Evolutionary conservation across 768 basidiomycete genomes (phyloP).

Genomic region (Sporobolomyces pararoseus): DNA sequence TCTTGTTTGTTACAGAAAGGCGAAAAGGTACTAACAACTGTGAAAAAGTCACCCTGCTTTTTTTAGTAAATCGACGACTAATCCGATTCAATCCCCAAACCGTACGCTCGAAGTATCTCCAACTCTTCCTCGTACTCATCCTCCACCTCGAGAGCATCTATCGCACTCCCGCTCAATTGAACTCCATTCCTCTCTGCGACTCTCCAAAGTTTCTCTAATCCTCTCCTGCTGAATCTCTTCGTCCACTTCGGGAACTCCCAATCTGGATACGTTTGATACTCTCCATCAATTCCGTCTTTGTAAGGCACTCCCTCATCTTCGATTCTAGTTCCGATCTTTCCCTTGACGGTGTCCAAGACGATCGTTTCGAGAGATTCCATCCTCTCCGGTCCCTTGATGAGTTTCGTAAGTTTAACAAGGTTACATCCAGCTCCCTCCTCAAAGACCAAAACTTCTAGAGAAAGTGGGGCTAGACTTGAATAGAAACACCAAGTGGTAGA

Average conservation of each 20-base stretch:
- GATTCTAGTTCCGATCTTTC: background rate
- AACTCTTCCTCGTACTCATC: background rate
- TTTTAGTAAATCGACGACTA: too few species aligned
- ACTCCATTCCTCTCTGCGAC: background rate
- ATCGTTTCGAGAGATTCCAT: background rate
- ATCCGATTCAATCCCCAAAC: background rate
- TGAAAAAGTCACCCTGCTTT: too few species aligned
- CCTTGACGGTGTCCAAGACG: background rate
- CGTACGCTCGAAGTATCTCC: background rate
- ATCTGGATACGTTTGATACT: background rate
- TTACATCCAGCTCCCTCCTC: too few species aligned
- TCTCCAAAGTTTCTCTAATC: background rate
- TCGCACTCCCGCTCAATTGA: background rate
- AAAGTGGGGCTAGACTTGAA: background rate
- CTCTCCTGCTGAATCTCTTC: background rate
- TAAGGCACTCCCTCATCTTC: background rate
- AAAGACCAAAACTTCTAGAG: background rate
- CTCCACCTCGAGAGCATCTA: background rate
- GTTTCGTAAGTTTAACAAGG: background rate
- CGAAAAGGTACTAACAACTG: too few species aligned
- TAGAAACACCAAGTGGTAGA: background rate
- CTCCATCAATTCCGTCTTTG: background rate
- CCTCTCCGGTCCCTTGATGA: background rate
- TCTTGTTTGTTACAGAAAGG: too few species aligned
- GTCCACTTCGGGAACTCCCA: background rate